Base-by-base conservation (phyloP, 345 rosid species). In the Barbarea vulgaris region DNA sequence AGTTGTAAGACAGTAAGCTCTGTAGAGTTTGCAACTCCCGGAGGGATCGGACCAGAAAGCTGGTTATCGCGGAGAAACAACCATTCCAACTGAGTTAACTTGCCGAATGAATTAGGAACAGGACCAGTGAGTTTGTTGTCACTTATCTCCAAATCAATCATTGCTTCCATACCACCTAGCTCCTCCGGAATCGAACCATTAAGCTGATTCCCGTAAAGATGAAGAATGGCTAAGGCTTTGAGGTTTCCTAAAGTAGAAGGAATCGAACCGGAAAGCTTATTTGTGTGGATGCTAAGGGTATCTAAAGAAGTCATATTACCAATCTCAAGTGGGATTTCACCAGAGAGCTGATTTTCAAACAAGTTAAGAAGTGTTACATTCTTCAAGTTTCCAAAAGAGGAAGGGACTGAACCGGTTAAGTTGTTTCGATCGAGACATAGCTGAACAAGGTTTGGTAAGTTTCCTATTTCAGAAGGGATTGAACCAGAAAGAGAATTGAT, bases 41-140 rank as follows among this genome's bases (percentile, higher is more conserved):
- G 76, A 28, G 84, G 84, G 55, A 82, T 72, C 4, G 82, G 53
- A 53, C 84, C 83, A n/a, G 82, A 79, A 11, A 78, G 73, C 63
- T 78, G 73, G 53, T 78, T 78, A 46, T 66, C 77, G 14, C 69
- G 73, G 17, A 78, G 70, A 10, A 65, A 78, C 10, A 78, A 63
- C 77, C 69, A 73, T 41, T 78, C 42, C 64, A 78, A 22, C 9
- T 34, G 3, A 0, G 54, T 18, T 5, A 79, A 58, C 51, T 61
- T 73, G 6, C 79, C 79, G 14, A 79, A 42, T 8, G 78, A 64
- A 34, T 54, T 13, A 36, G 81, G 81, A 52, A 78, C 68, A 72
- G 64, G 17, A 42, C 81, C 78, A 13, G 74, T 60, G 53, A 78
- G 78, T 17, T 39, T 34, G 68, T 78, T 78, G 34, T 68, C 51